Evolutionary conservation across 306 rosid genomes (phyloP).

Genomic region (Quercus suber): DNA sequence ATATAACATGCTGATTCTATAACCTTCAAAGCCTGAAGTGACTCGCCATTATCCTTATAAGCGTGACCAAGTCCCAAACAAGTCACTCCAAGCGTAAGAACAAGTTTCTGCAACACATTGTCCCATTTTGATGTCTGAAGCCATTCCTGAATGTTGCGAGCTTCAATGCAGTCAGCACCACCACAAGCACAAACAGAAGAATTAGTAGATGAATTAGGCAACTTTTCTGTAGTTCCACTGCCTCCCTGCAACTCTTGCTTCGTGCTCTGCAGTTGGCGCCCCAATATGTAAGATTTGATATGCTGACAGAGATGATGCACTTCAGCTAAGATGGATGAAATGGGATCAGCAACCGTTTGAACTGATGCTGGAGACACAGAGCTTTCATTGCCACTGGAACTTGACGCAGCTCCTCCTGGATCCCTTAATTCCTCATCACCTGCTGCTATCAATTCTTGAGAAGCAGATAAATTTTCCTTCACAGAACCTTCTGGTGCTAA

Average conservation of each 20-base stretch:
- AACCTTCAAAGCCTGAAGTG: slow-evolving; percentile 80
- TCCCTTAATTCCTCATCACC: slow-evolving; percentile 35
- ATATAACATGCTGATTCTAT: slow-evolving; percentile 85
- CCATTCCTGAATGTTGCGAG: slow-evolving; percentile 92
- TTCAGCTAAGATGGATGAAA: slow-evolving; percentile 87
- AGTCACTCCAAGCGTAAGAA: slow-evolving; percentile 93
- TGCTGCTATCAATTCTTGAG: slow-evolving; percentile 38
- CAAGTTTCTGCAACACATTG: slow-evolving; percentile 86
- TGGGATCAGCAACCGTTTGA: slow-evolving; percentile 80
- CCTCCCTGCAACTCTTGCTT: slow-evolving; percentile 55
- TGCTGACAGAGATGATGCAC: slow-evolving; percentile 96
- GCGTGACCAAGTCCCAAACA: slow-evolving; percentile 93
- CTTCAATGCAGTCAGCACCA: slow-evolving; percentile 92
- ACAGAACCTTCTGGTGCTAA: slow-evolving; percentile 40
- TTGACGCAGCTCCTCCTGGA: slow-evolving; percentile 30
- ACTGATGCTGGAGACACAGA: slow-evolving; percentile 58
- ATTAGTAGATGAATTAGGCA: slow-evolving; percentile 46
- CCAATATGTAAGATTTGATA: slow-evolving; percentile 88
- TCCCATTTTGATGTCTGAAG: slow-evolving; percentile 90
- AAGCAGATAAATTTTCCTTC: slow-evolving; percentile 31
- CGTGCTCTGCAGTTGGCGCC: slow-evolving; percentile 76
- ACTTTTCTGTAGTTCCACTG: slow-evolving; percentile 38
- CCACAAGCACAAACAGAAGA: slow-evolving; percentile 91
- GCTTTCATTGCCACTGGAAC: slow-evolving; percentile 36
- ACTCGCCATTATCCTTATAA: slow-evolving; percentile 72